A percentile compares a stretch with the other conserved stretches of the same genome.
Evolutionary conservation across 495 filamentous ascomycete species (phyloP).

Genomic region (Hypoxylon lienhwacheense): DNA sequence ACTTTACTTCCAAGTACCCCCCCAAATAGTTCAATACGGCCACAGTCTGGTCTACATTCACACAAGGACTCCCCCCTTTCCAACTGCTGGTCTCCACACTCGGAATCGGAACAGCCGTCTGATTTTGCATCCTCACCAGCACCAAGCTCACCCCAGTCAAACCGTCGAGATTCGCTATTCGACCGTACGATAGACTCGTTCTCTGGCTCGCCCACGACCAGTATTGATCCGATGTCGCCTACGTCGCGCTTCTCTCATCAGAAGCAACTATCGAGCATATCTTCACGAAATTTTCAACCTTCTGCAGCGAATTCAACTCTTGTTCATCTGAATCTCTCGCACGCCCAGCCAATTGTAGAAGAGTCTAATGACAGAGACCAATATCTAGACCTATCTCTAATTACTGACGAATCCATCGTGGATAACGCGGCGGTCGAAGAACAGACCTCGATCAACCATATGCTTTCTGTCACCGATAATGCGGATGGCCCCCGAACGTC

Average conservation of each 20-base stretch:
- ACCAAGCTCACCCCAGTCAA: conserved; percentile 80
- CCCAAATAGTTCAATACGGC: conserved; percentile 39
- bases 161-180: conserved; percentile 73
- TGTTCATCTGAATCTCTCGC: conserved; percentile 14
- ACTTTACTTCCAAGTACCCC: conserved; percentile 42
- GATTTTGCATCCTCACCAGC: conserved; percentile 68
- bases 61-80: conserved; percentile 60
- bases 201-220: conserved; percentile 75
- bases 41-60: conserved; percentile 63
- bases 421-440: conserved; percentile 22
- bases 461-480: conserved; percentile 13
- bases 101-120: conserved; percentile 61
- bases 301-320: conserved; percentile 28
- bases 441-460: conserved; percentile 5
- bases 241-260: conserved; percentile 52
- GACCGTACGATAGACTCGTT: conserved; percentile 65
- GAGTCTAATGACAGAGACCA: conserved; percentile 31
- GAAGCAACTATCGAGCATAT: conserved; percentile 58
- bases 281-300: conserved; percentile 50
- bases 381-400: conserved; percentile 13
- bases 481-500: conserved; percentile 18
- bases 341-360: conserved; percentile 34
- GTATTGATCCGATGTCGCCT: conserved; percentile 61
- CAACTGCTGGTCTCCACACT: conserved; percentile 67
- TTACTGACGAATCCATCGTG: conserved; percentile 21